Conservation (phyloP, 2,329 filamentous ascomycete species). For the Fusarium sambucinum region DNA sequence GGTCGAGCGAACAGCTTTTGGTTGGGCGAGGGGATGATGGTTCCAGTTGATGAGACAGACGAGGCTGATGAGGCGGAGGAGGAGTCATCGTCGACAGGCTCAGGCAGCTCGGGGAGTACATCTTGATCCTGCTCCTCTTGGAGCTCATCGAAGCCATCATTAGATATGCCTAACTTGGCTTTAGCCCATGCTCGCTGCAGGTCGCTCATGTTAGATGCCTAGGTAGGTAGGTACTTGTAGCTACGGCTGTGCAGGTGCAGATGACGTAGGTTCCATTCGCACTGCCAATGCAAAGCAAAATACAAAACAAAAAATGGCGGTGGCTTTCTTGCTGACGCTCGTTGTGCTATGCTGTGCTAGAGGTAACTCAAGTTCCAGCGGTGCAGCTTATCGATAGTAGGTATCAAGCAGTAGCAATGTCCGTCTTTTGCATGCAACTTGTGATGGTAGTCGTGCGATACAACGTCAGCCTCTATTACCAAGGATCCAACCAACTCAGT, state of each 20-base stretch:
- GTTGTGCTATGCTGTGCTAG: background rate
- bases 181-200: slow-evolving; percentile 84
- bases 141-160: slow-evolving; percentile 63
- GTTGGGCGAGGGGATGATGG: slow-evolving; percentile 83
- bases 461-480: slow-evolving; percentile 29
- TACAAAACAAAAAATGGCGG: background rate
- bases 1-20: slow-evolving; percentile 80
- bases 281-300: slow-evolving; percentile 18
- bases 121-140: slow-evolving; percentile 65
- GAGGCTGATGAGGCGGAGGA: slow-evolving; percentile 80
- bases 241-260: slow-evolving; percentile 16
- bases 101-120: slow-evolving; percentile 61
- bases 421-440: slow-evolving; percentile 24
- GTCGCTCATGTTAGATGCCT: slow-evolving; percentile 74
- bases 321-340: slow-evolving; percentile 12
- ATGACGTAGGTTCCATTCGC: slow-evolving; percentile 36
- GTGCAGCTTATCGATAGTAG: slow-evolving; percentile 17
- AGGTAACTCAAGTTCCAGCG: background rate
- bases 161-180: slow-evolving; percentile 73
- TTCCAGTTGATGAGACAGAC: slow-evolving; percentile 92
- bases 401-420: slow-evolving; percentile 11
- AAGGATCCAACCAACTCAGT: slow-evolving; percentile 17
- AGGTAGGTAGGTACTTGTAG: background rate
- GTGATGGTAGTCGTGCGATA: slow-evolving; percentile 35
- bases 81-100: slow-evolving; percentile 70